These are phyloP conservation scores for Colletotrichum aenigma DNA, from an alignment of 2,329 filamentous ascomycete species.

Conservation along the genomic window DNA sequence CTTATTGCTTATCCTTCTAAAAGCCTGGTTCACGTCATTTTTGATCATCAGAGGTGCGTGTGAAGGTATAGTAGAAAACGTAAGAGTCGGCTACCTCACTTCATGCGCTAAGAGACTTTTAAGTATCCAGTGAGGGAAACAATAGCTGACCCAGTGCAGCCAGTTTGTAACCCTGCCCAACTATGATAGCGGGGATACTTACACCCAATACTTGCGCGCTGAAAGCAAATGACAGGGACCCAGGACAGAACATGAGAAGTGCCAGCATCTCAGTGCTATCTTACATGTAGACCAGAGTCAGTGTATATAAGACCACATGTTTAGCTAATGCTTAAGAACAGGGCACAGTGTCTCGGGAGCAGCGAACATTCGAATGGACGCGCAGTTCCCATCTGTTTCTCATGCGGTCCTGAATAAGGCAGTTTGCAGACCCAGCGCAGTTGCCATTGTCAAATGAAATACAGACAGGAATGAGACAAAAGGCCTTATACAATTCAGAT, in stretches of 20 bases:
- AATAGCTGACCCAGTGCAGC: no score
- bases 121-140: no score
- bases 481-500: no score
- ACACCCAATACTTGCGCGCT: neutral
- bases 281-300: neutral
- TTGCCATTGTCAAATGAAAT: fast-evolving
- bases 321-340: neutral
- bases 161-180: no score
- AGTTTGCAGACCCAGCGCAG: fast-evolving
- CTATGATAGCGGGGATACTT: neutral
- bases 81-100: neutral
- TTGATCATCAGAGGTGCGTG: neutral
- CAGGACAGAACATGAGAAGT: neutral
- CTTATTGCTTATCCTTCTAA: neutral
- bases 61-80: neutral
- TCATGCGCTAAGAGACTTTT: no score
- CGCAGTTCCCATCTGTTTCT: neutral
- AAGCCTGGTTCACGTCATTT: neutral
- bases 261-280: neutral
- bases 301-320: neutral
- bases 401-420: neutral
- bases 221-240: neutral
- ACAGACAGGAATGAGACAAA: no score
- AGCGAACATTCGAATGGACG: neutral
- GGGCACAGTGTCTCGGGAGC: neutral